Evolutionary conservation across 257 asterid species (phyloP).

Genomic region (Primulina tabacum): DNA sequence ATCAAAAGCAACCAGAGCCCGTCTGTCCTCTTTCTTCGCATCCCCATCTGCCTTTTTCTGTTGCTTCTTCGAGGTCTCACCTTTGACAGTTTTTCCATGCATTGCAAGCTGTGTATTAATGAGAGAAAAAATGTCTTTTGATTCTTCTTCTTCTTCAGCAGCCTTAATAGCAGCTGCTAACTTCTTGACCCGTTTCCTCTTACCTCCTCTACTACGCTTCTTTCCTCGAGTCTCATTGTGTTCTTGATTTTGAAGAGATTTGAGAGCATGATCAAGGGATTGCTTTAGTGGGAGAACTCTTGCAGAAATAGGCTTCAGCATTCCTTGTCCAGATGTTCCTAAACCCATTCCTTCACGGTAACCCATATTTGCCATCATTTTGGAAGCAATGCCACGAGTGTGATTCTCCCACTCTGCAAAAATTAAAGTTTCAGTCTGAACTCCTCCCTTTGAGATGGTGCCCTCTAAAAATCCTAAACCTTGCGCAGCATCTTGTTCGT

Average conservation of each 20-base stretch:
- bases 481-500: conserved; percentile 52
- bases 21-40: conserved; percentile 57
- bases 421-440: conserved; percentile 76
- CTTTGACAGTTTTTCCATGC: conserved; percentile 43
- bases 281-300: conserved; percentile 74
- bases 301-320: conserved; percentile 65
- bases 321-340: conserved; percentile 92
- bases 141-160: conserved; percentile 70
- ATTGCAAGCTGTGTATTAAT: conserved; percentile 74
- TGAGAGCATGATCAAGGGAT: conserved; percentile 75
- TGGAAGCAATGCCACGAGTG: conserved; percentile 93
- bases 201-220: conserved; percentile 87
- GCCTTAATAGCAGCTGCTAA: conserved; percentile 69
- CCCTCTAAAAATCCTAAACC: conserved; percentile 75
- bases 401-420: conserved; percentile 97
- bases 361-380: conserved; percentile 99
- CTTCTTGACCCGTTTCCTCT: conserved; percentile 80
- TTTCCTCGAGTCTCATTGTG: conserved; percentile 37
- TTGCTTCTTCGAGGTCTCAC: conserved; percentile 40
- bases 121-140: conserved; percentile 68
- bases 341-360: conserved; percentile 98
- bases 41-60: conserved; percentile 42
- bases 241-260: conserved; percentile 35
- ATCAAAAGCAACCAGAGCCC: conserved; percentile 62
- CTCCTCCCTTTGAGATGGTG: conserved; percentile 54